Percentiles rank a stretch among this genome's conserved stretches.
Conservation (phyloP, 495 filamentous ascomycete genomes). For the Parathielavia hyrcaniae region DNA sequence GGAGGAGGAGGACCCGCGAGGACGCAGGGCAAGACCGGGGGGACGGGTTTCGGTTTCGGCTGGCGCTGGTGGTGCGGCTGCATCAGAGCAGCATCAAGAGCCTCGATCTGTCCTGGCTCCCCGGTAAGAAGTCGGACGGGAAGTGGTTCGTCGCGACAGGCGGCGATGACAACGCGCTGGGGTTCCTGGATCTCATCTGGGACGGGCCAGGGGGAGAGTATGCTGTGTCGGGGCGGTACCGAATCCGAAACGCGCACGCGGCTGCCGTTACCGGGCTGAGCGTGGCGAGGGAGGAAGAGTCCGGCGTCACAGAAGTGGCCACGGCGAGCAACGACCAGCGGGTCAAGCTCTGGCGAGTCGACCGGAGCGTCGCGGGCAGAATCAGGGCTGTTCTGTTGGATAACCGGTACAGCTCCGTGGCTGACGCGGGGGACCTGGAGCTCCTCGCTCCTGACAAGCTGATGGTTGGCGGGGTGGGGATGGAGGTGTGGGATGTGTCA, state of each 20-base stretch:
- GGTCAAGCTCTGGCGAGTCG: conserved; percentile 63
- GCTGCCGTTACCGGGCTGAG: conserved; percentile 67
- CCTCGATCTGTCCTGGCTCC: conserved; percentile 36
- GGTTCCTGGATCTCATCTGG: conserved; percentile 46
- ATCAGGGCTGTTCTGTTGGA: conserved; percentile 41
- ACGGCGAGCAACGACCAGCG: conserved; percentile 76
- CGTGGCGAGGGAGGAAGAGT: conserved; percentile 26
- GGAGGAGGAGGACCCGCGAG: conserved; percentile 21
- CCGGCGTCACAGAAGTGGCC: conserved; percentile 36
- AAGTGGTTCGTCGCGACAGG: conserved; percentile 58
- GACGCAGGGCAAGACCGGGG: neutral
- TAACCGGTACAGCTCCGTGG: conserved; percentile 56
- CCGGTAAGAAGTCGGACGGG: conserved; percentile 6
- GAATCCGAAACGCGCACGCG: conserved; percentile 70
- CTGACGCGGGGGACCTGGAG: conserved; percentile 46
- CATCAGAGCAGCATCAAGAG: conserved; percentile 75
- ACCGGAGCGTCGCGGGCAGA: conserved; percentile 8
- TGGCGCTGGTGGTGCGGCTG: conserved; percentile 37
- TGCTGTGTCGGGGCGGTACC: conserved; percentile 38
- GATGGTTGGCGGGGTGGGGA: conserved; percentile 25
- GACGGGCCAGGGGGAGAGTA: conserved; percentile 4
- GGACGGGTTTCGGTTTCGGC: conserved; percentile 8
- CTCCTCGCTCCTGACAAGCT: conserved; percentile 25
- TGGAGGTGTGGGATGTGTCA: conserved; percentile 26
- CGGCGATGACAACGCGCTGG: conserved; percentile 77